These are phyloP conservation scores for Lactifluus piperatus DNA, from an alignment of 768 basidiomycete genomes.

Conservation along the genomic window DNA sequence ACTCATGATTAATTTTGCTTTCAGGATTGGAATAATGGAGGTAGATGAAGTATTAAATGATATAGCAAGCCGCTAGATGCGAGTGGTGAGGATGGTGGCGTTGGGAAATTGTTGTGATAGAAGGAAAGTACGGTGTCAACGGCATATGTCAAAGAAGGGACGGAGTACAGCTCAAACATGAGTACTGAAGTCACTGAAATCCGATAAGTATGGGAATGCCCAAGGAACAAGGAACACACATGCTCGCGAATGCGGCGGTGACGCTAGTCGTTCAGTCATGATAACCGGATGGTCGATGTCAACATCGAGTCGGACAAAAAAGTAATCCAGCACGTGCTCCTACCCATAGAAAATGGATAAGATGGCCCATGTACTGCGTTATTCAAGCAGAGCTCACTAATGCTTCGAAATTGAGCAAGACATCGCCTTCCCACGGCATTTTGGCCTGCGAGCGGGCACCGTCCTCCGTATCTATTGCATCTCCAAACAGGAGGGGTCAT, in stretches of 20 bases:
- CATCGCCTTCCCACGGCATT: slow-evolving; percentile 91
- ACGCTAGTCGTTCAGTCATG: slow-evolving; percentile 88
- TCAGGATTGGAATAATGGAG: slow-evolving; percentile 79
- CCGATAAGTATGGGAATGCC: not conserved
- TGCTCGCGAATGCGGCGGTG: slow-evolving; percentile 81
- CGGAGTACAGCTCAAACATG: slow-evolving; percentile 88
- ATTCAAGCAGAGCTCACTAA: slow-evolving; percentile 50
- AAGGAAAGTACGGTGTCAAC: slow-evolving; percentile 91
- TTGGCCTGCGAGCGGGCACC: slow-evolving; percentile 70
- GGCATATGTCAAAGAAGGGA: slow-evolving; percentile 79
- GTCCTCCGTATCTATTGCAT: slow-evolving; percentile 79
- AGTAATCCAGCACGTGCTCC: slow-evolving; percentile 94
- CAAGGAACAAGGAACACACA: slow-evolving; percentile 41
- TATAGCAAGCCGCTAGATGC: slow-evolving; percentile 68
- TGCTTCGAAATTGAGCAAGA: slow-evolving; percentile 84
- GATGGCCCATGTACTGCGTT: not conserved
- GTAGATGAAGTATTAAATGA: slow-evolving; percentile 92
- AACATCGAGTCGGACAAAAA: slow-evolving; percentile 81
- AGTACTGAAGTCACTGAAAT: slow-evolving; percentile 84
- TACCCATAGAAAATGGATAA: slow-evolving; percentile 30
- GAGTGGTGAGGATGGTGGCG: slow-evolving; percentile 30
- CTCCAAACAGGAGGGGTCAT: slow-evolving; percentile 63
- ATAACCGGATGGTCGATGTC: slow-evolving; percentile 84
- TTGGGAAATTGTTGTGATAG: slow-evolving; percentile 62
- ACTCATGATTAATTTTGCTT: slow-evolving; percentile 75